Evolutionary conservation across 495 filamentous ascomycete species (phyloP).

Genomic region (Darksidea phi): DNA sequence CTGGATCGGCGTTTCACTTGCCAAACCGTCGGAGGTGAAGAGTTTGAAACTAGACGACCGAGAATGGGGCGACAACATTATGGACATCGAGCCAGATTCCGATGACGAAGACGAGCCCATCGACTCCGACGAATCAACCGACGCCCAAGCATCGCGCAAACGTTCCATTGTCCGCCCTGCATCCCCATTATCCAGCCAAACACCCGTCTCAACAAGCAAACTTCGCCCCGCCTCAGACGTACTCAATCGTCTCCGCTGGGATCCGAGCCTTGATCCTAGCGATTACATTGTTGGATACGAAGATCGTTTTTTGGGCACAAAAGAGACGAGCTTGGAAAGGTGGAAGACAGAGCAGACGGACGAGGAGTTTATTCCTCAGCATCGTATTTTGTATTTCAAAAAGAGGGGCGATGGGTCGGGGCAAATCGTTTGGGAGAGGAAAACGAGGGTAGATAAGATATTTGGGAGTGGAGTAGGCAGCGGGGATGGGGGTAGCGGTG

Average conservation of each 20-base stretch:
- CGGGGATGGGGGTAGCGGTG: background rate
- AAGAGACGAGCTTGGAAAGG: conserved; percentile 60
- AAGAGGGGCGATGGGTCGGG: conserved; percentile 50
- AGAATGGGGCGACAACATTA: conserved; percentile 51
- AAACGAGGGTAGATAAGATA: conserved; percentile 54
- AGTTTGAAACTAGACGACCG: conserved; percentile 46
- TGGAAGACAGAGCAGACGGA: conserved; percentile 79
- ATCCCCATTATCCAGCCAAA: background rate
- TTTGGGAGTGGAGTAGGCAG: conserved; percentile 55
- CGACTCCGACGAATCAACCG: conserved; percentile 37
- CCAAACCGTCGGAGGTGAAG: conserved; percentile 44
- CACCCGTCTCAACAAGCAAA: conserved; percentile 26
- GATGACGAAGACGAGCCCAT: conserved; percentile 39
- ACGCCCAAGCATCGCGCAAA: background rate
- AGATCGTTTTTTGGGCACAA: conserved; percentile 66
- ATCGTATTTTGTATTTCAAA: conserved; percentile 73
- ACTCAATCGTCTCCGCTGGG: conserved; percentile 73
- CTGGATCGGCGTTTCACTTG: conserved; percentile 50
- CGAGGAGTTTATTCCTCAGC: conserved; percentile 82
- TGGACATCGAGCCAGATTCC: conserved; percentile 44
- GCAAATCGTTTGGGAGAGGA: conserved; percentile 55
- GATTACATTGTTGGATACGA: conserved; percentile 74
- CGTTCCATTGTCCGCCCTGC: background rate
- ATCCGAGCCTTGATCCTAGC: conserved; percentile 56
- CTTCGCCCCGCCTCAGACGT: conserved; percentile 57